Evolutionary conservation across 306 rosid species (phyloP).

Genomic region (Quercus mongolica): DNA sequence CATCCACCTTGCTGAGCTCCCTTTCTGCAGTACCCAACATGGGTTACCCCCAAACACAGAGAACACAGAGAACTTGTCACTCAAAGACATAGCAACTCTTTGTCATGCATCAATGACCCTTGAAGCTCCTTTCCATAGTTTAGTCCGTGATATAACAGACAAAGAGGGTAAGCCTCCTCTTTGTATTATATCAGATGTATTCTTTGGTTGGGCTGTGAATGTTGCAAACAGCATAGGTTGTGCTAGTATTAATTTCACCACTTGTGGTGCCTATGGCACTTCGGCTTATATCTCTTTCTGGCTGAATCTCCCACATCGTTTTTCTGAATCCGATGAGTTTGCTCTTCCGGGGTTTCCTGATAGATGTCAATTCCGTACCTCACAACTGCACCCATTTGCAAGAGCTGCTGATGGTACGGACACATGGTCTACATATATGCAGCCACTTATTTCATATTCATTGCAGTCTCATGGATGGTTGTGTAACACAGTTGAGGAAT

Average conservation of each 20-base stretch:
- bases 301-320: constrained; percentile 58
- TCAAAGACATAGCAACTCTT: constrained; percentile 4
- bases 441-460: constrained; percentile 22
- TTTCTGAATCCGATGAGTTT: constrained; percentile 39
- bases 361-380: constrained; percentile 33
- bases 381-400: constrained; percentile 40
- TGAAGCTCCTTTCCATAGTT: constrained; percentile 36
- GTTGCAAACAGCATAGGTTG: constrained; percentile 42
- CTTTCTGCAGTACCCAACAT: constrained; percentile 35
- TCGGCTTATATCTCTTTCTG: constrained; percentile 61
- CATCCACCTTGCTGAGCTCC: constrained; percentile 42
- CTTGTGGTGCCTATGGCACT: constrained; percentile 78
- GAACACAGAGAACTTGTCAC: constrained; percentile 53
- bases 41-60: constrained; percentile 53
- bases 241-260: constrained; percentile 43
- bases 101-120: constrained; percentile 39
- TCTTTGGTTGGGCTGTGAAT: constrained; percentile 51
- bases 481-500: constrained; percentile 61
- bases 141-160: constrained; percentile 29
- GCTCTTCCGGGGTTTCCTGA: constrained; percentile 54
- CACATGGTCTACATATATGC: constrained; percentile 50
- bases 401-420: constrained; percentile 57
- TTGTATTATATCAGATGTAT: constrained; percentile 49
- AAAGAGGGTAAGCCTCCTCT: constrained; percentile 45
- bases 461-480: constrained; percentile 60